Base-by-base conservation (phyloP, 495 filamentous ascomycete genomes). In the Gamarada debralockiae region DNA sequence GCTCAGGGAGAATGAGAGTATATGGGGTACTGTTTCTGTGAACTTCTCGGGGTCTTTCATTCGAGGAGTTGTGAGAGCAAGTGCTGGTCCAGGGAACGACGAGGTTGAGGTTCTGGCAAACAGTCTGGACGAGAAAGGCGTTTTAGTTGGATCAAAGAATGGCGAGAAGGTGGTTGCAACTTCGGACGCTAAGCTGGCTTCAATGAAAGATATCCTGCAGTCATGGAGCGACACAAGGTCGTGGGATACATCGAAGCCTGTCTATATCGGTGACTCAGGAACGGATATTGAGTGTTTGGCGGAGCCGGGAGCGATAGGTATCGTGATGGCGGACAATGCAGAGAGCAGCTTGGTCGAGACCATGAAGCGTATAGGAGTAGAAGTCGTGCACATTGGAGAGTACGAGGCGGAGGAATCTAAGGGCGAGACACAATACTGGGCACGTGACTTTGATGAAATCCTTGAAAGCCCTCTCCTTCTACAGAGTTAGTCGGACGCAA, bases 231-330 rank as follows among this genome's bases (percentile, higher is more conserved):
- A 6, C 2, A 12, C 20, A 31, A 29, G 13, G 8, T 18, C 27
- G 13, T 24, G 21, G 14, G 12, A 40, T 43, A 12, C 15, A 3
- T 45, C 24, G 18, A 46, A 42, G 24, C n/a, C 48, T 3, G 31
- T 62, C 5, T 62, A 62, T 49, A 41, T 62, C 10, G 59, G 59
- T 18, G 59, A 62, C 33, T 62, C 59, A n/a, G 48, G 50, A 13
- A 62, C 56, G 18, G 59, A 62, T 51, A 50, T 62, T 15, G 59
- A 58, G 43, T 62, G 59, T 39, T 47, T 62, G 21, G 24, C 39
- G 0, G 48, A 36, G 0, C 44, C 44, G 25, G 40, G 48, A 15
- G 40, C 49, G 10, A 41, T 29, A 9, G 52, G 48, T 0, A 50
- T 62, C 39, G 33, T 62, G 13, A 58, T 62, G 31, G 14, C 51